Percentiles rank a stretch among this genome's conserved stretches.
These are phyloP conservation scores for Epichloe uncinata DNA, from an alignment of 2,329 filamentous ascomycete genomes.

Conservation along the genomic window DNA sequence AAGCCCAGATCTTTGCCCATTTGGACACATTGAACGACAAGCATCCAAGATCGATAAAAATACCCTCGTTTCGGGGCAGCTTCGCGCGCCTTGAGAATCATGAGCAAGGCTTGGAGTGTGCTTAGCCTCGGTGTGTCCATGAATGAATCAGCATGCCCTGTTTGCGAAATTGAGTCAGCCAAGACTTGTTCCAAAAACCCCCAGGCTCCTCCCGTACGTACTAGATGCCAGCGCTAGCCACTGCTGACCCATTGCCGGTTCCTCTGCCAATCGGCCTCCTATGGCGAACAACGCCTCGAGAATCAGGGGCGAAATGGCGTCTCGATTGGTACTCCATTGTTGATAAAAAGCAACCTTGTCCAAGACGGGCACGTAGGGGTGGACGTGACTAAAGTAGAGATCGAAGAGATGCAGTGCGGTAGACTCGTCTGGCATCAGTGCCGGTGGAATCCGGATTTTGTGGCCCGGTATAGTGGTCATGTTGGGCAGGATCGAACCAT, in stretches of 20 bases:
- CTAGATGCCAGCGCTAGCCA: slow-evolving; percentile 86
- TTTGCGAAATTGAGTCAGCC: not conserved
- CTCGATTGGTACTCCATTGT: slow-evolving; percentile 73
- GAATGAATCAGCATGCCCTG: slow-evolving; percentile 83
- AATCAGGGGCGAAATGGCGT: slow-evolving; percentile 78
- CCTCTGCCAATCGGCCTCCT: slow-evolving; percentile 69
- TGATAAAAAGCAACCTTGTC: slow-evolving; percentile 73
- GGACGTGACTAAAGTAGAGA: slow-evolving; percentile 80
- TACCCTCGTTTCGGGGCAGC: slow-evolving; percentile 88
- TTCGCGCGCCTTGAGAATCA: slow-evolving; percentile 83
- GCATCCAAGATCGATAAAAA: slow-evolving; percentile 96
- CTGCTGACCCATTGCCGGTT: slow-evolving; percentile 72
- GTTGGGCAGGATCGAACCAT: slow-evolving; percentile 55
- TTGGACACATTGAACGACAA: slow-evolving; percentile 76
- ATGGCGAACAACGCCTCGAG: slow-evolving; percentile 88
- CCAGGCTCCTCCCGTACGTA: slow-evolving; percentile 25
- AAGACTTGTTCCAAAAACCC: not conserved
- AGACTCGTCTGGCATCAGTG: slow-evolving; percentile 83
- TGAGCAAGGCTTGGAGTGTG: slow-evolving; percentile 78
- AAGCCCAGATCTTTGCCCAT: slow-evolving; percentile 89
- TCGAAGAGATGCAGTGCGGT: slow-evolving; percentile 76
- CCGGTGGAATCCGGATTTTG: slow-evolving; percentile 77
- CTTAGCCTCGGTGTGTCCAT: slow-evolving; percentile 84
- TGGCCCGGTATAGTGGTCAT: slow-evolving; percentile 55
- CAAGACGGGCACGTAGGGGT: slow-evolving; percentile 84